A percentile compares a stretch with the other conserved stretches of the same genome.
These are phyloP conservation scores for Trichophyton rubrum DNA, from an alignment of 2,329 filamentous ascomycete species.

Conservation along the genomic window DNA sequence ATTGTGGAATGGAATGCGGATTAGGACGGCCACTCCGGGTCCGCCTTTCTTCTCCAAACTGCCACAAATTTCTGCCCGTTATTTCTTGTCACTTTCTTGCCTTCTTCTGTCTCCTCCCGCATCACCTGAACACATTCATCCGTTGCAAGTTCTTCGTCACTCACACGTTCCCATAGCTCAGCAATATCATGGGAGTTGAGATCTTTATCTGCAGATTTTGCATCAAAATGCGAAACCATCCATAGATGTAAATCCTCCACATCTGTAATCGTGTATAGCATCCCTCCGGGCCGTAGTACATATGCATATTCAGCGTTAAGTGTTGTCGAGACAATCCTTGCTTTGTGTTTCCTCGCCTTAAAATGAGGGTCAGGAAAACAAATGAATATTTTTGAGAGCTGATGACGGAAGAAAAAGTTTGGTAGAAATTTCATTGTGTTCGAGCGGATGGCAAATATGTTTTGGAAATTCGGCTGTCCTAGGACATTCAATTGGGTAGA, in stretches of 20 bases:
- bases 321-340: conserved; percentile 77
- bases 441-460: conserved; percentile 74
- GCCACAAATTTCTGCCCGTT: conserved; percentile 84
- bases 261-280: conserved; percentile 94
- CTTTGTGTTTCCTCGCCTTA: conserved; percentile 94
- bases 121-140: conserved; percentile 51
- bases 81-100: conserved; percentile 90
- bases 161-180: conserved; percentile 61
- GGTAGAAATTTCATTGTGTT: conserved; percentile 99
- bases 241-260: conserved; percentile 86
- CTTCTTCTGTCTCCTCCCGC: conserved; percentile 79
- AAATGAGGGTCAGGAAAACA: conserved; percentile 99
- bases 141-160: conserved; percentile 41
- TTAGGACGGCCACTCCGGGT: conserved; percentile 54
- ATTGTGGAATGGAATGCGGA: neutral
- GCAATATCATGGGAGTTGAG: conserved; percentile 52
- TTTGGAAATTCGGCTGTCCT: conserved; percentile 50
- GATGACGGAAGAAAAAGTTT: conserved; percentile 76
- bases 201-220: conserved; percentile 46
- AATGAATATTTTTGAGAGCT: conserved; percentile 85
- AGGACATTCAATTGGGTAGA: neutral
- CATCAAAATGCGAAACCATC: conserved; percentile 80
- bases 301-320: conserved; percentile 91
- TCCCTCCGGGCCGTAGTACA: conserved; percentile 66
- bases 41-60: conserved; percentile 66